phyloP scores from a whole-genome alignment of 495 filamentous ascomycete genomes.

The Penicillium paxilli region DNA sequence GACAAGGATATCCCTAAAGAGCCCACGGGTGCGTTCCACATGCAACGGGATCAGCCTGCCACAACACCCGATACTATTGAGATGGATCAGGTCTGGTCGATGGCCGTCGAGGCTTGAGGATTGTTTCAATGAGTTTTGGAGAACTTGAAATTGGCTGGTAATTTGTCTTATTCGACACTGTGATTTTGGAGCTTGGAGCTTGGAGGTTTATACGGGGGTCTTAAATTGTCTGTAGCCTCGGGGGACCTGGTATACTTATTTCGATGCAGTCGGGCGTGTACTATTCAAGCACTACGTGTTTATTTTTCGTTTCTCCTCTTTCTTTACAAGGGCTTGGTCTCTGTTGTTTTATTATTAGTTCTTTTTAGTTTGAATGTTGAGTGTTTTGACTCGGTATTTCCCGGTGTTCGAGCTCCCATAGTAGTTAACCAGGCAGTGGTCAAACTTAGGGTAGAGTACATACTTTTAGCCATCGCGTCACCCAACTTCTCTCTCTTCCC shows the following conservation, averaged over 20 bases:
- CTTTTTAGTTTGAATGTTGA: background rate
- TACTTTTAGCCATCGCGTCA: background rate
- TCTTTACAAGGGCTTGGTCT: no score
- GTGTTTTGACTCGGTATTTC: background rate
- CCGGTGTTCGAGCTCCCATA: background rate
- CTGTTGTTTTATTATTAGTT: background rate
- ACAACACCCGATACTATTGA: constrained; percentile 4
- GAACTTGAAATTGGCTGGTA: no score
- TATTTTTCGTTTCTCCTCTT: no score
- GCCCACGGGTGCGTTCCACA: background rate
- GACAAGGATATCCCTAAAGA: background rate
- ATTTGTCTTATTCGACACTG: no score
- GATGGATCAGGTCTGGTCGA: constrained; percentile 13
- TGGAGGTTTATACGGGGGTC: no score
- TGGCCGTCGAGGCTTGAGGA: constrained; percentile 8
- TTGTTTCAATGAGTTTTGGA: no score
- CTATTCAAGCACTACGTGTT: background rate
- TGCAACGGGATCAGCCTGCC: background rate
- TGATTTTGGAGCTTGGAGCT: background rate
- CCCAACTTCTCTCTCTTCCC: background rate
- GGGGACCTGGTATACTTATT: background rate
- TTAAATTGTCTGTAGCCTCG: background rate
- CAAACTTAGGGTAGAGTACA: no score
- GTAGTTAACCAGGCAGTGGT: background rate
- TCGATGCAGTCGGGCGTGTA: no score